These are phyloP conservation scores for Dioscorea dumetorum DNA, from an alignment of 106 monocot genomes.

Conservation along the genomic window DNA sequence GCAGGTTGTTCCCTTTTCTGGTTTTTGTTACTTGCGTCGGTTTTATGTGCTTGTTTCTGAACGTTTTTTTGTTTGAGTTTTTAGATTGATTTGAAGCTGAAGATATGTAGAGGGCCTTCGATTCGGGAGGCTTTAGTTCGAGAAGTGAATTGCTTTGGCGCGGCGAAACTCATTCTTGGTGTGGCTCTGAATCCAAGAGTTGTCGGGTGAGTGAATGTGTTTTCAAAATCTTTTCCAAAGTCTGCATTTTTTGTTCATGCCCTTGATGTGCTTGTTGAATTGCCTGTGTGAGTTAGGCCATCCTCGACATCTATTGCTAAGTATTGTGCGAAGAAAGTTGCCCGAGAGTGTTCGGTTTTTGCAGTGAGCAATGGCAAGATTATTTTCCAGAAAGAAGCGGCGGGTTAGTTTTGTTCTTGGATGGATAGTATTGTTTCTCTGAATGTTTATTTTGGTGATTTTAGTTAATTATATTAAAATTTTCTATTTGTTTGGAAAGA, in stretches of 20 bases:
- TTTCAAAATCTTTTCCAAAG: background rate
- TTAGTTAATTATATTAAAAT: background rate
- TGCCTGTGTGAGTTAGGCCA: constrained; percentile 1
- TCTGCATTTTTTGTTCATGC: background rate
- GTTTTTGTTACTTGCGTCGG: background rate
- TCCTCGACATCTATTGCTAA: constrained; percentile 34
- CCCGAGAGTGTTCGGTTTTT: constrained; percentile 32
- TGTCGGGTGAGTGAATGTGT: constrained; percentile 12
- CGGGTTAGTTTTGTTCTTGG: constrained; percentile 9
- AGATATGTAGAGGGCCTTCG: constrained; percentile 31
- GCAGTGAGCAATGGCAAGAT: constrained; percentile 65
- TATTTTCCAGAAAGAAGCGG: constrained; percentile 32
- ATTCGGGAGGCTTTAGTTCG: constrained; percentile 30
- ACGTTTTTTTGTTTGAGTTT: background rate
- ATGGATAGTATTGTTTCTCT: background rate
- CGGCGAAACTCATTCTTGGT: constrained; percentile 34
- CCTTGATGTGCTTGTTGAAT: background rate
- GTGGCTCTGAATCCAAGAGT: constrained; percentile 14
- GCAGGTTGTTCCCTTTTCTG: constrained; percentile 24
- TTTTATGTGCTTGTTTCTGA: background rate
- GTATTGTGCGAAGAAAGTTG: constrained; percentile 54
- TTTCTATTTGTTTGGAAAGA: background rate
- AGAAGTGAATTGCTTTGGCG: constrained; percentile 15
- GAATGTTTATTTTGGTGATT: background rate
- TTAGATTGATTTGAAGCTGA: constrained; percentile 50